Evolutionary conservation across 148 eudicot species (phyloP), one percentile per base, ranked within the genome.

Genomic region (Nepenthes gracilis): DNA sequence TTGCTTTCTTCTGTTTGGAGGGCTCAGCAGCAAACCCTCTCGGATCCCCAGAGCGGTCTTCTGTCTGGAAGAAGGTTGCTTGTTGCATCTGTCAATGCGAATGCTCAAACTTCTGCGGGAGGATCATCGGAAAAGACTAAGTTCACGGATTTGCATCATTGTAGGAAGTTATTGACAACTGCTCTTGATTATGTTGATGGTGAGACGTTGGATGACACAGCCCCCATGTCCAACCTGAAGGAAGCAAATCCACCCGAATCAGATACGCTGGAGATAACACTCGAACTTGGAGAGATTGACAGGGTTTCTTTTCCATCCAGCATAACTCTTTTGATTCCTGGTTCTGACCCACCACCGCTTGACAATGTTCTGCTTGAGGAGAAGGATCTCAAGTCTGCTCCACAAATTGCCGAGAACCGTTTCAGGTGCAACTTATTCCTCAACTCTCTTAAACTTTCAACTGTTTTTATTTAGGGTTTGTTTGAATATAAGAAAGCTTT

Each of bases 1-100:
- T 61, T 94, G 63, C 81, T 94, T 59, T 79, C 85, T 62, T 70
- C 97, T 52, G 78, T 70, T 34, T 94, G 97, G 97, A 86, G 83
- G 69, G 67, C 71, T 65, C 84, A 60, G 62, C 81, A 59, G 40
- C 71, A 58, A 12, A 74, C 37, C 55, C 65, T 63, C 60, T 56
- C 74, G 2, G 59, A 68, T 73, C 51, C 80, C 32, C 75, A 75
- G 58, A 80, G 72, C 14, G 74, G 78, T 56, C 66, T 67, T 36
- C 68, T 64, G 72, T 61, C 69, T 72, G 77, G 84, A 62, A 79
- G 66, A 59, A 76, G 79, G 71, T 70, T 74, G 43, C 62, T 73
- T 43, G 63, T 66, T 75, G 64, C 81, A 32, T 71, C 70, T n/a
- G 72, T 71, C 52, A 68, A 71, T 72, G 70, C 69, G 15, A 67